A percentile compares a stretch with the other conserved stretches of the same genome.
These are phyloP conservation scores for Penicillium coffeae DNA, from an alignment of 495 filamentous ascomycete species.

Conservation along the genomic window DNA sequence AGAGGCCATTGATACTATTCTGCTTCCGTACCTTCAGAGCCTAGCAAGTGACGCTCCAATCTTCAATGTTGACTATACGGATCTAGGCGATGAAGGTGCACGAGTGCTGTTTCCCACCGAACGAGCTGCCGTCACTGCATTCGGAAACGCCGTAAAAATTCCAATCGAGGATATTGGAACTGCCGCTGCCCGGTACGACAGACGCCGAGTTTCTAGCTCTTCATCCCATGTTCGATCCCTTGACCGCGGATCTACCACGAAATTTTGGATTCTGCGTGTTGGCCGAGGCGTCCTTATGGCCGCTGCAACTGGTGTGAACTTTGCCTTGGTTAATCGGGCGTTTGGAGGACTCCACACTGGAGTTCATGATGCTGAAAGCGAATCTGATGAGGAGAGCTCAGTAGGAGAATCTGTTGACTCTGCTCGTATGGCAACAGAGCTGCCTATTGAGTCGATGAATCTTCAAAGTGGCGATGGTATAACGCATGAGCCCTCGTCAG, in stretches of 20 bases:
- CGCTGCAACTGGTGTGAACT: conserved; percentile 54
- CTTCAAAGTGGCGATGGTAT: too few relatives aligned
- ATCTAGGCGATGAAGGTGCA: conserved; percentile 54
- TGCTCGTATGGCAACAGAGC: background rate
- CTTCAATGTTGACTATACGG: conserved; percentile 55
- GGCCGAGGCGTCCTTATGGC: conserved; percentile 60
- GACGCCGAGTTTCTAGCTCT: conserved; percentile 17
- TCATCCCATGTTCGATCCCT: conserved; percentile 25
- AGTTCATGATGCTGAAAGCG: conserved; percentile 31
- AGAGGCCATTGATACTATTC: conserved; percentile 49
- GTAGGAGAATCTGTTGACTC: background rate
- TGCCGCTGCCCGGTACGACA: conserved; percentile 30
- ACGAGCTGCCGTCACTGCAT: conserved; percentile 53
- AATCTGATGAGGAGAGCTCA: conserved; percentile 31
- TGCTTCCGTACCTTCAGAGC: conserved; percentile 57
- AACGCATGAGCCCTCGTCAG: too few relatives aligned
- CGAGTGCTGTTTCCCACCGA: conserved; percentile 52
- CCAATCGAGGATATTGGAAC: conserved; percentile 46
- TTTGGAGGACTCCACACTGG: conserved; percentile 55
- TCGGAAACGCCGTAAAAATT: conserved; percentile 48
- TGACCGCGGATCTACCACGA: conserved; percentile 37
- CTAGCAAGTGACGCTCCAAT: conserved; percentile 47
- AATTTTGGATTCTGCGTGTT: conserved; percentile 62
- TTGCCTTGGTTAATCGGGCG: conserved; percentile 55
- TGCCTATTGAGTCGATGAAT: background rate